Evolutionary conservation across 192 early-diverging fungal genomes (phyloP).

Genomic region (Backusella sp.): DNA sequence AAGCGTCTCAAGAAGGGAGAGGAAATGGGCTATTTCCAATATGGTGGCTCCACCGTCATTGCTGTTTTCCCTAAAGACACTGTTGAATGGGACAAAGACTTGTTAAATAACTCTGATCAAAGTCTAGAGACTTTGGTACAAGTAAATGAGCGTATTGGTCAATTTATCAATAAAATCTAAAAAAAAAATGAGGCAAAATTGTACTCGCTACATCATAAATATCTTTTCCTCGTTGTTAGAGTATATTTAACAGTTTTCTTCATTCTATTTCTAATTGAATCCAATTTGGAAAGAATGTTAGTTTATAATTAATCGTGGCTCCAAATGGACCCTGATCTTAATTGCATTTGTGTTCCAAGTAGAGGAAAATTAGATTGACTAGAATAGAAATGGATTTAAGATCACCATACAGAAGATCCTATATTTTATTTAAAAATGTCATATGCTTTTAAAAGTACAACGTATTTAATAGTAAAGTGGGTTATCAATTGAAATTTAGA

Average conservation of each 20-base stretch:
- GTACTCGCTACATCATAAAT: background rate
- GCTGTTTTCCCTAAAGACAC: slow-evolving; percentile 60
- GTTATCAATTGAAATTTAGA: background rate
- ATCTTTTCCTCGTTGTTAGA: no score
- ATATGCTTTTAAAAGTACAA: background rate
- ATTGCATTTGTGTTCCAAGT: no score
- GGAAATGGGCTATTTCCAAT: slow-evolving; percentile 77
- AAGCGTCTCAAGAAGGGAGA: slow-evolving; percentile 57
- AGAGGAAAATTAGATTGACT: no score
- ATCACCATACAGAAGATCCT: no score
- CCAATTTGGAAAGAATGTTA: no score
- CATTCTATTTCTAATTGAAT: no score
- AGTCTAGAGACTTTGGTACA: slow-evolving; percentile 62
- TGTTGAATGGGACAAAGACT: slow-evolving; percentile 66
- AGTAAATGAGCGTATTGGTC: slow-evolving; percentile 40
- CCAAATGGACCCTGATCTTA: no score
- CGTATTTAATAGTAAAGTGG: background rate
- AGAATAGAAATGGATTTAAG: no score
- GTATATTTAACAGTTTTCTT: no score
- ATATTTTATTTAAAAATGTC: no score
- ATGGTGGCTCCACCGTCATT: slow-evolving; percentile 73
- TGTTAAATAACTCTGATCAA: slow-evolving; percentile 50
- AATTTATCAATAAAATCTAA: background rate
- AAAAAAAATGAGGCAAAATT: background rate
- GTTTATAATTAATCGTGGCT: no score